Conservation (phyloP, 2,329 filamentous ascomycete species). For the Arthroderma sp. region DNA sequence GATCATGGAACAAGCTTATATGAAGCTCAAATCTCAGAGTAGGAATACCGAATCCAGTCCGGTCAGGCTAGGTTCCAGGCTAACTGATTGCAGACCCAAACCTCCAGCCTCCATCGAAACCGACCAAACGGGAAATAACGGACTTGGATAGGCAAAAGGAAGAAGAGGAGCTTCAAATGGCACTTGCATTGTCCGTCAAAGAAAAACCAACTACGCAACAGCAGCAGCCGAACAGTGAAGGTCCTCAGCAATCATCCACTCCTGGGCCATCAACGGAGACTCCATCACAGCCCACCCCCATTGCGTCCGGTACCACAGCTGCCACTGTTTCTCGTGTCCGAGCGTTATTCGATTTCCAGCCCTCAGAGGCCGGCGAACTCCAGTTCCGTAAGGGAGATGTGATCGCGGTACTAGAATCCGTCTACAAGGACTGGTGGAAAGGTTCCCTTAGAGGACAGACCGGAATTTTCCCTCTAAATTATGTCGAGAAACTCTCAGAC, state of each 20-base stretch:
- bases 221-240: conserved; percentile 22
- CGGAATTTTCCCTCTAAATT: conserved; percentile 96
- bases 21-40: conserved; percentile 65
- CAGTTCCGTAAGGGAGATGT: conserved; percentile 95
- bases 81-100: conserved; percentile 58
- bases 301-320: conserved; percentile 76
- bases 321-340: conserved; percentile 91
- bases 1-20: conserved; percentile 94
- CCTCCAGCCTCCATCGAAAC: conserved; percentile 80
- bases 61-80: neutral
- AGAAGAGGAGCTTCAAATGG: conserved; percentile 95
- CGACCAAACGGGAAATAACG: conserved; percentile 83
- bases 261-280: conserved; percentile 18
- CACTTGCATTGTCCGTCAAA: conserved; percentile 79
- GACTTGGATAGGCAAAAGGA: conserved; percentile 85
- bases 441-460: conserved; percentile 88
- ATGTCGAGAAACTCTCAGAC: conserved; percentile 93
- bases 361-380: conserved; percentile 85
- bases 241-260: conserved; percentile 31
- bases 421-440: conserved; percentile 99
- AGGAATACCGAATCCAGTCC: conserved; percentile 14
- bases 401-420: conserved; percentile 91
- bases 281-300: conserved; percentile 39
- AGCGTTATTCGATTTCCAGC: conserved; percentile 87
- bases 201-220: conserved; percentile 50